Evolutionary conservation across 1,139 yeast species (phyloP), one percentile per base, ranked within the genome.

Genomic region (Protomyces arabidopsidicola): DNA sequence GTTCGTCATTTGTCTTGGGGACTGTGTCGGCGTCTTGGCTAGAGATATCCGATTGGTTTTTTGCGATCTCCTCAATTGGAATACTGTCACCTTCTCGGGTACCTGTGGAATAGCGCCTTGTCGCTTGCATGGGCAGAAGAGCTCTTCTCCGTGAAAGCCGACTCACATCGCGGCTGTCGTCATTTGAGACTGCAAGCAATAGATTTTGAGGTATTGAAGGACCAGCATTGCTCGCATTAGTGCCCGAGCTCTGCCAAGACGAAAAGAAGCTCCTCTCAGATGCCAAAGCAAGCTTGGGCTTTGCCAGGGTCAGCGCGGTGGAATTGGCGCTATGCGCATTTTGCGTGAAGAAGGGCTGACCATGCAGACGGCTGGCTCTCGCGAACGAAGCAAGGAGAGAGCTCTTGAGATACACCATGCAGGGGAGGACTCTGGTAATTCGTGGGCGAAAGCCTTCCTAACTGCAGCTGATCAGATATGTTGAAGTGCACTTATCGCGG

Each of bases 61-160:
- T 27, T 18, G 22, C 2, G 1, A n/a, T 12, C 12, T 8, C 22
- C 18, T 42, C 48, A 6, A 6, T 42, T 4, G 48, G 9, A 16
- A 42, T n/a, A 36, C 16, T n/a, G 12, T 42, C 48, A 12, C 12
- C 48, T 12, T 42, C 48, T 16, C 48, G 18, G 3, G 62, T 52
- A 12, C 62, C 62, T 2, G 62, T 58, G n/a, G 62, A 58, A 18
- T 58, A 58, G 12, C 62, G 62, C 20, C 62, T 55, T 3, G 48
- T 39, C 34, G 31, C 62, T 45, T 14, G 62, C 62, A 16, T 38
- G 16, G 53, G 62, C 45, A 58, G 39, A 2, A 54, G 52, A 16
- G 51, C 14, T n/a, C 38, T 54, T 4, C 52, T 36, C 22, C 53
- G 51, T 56, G 55, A 51, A 4, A 16, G 31, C 34, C 45, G 55